Evolutionary conservation across 495 filamentous ascomycete genomes (phyloP).

Genomic region (Darksidea phi): DNA sequence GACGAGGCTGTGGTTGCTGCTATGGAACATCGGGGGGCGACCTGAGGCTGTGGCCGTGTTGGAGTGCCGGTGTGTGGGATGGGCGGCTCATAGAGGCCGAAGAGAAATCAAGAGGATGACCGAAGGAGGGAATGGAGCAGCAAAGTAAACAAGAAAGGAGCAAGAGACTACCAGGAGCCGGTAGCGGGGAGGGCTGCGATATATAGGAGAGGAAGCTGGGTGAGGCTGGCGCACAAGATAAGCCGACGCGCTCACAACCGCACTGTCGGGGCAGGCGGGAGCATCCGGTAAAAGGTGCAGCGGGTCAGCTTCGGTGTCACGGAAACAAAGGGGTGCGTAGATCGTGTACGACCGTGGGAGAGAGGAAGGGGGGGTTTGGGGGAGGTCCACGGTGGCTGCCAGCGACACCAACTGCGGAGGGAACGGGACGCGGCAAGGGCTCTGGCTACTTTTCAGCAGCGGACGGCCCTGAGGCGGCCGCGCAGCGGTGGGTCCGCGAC

Average conservation of each 20-base stretch:
- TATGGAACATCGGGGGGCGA: conserved; percentile 36
- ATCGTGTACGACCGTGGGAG: conserved; percentile 15
- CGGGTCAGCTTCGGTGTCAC: background rate
- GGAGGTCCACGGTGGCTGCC: too few relatives aligned
- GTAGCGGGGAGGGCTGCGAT: conserved; percentile 25
- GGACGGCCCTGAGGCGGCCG: conserved; percentile 21
- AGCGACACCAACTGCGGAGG: background rate
- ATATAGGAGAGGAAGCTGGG: conserved; percentile 26
- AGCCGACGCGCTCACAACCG: conserved; percentile 19
- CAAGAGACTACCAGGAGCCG: conserved; percentile 2
- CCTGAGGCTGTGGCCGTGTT: conserved; percentile 21
- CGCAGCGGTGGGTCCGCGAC: conserved; percentile 22
- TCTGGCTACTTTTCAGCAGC: conserved; percentile 36
- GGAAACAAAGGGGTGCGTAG: conserved; percentile 5
- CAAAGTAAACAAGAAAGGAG: background rate
- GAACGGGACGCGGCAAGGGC: conserved; percentile 4
- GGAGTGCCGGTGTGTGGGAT: conserved; percentile 15
- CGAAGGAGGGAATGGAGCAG: background rate
- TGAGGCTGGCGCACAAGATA: conserved; percentile 31
- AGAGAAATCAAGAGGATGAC: conserved; percentile 4
- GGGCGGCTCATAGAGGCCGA: conserved; percentile 31
- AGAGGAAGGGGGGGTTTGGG: background rate
- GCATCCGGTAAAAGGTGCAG: conserved; percentile 29
- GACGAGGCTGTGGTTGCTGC: conserved; percentile 25
- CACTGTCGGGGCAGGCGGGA: conserved; percentile 27